phyloP scores from a whole-genome alignment of 2,329 filamentous ascomycete species.

The Purpureocillium lavendulum region DNA sequence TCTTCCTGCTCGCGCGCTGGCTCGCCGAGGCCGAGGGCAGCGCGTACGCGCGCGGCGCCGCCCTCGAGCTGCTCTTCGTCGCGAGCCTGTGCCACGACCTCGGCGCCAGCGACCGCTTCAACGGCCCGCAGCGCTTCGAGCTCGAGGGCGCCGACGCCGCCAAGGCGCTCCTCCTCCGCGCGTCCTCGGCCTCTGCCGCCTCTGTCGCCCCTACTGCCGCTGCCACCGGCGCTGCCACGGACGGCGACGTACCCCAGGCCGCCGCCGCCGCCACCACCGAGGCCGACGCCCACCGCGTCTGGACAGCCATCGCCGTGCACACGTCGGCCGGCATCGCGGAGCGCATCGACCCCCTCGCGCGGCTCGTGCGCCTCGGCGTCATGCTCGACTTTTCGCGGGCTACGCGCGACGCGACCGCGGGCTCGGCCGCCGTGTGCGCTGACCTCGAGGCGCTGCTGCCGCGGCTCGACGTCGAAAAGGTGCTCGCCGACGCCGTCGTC shows the following conservation, averaged over 20 bases:
- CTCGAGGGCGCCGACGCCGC: constrained; percentile 22
- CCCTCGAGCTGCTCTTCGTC: constrained; percentile 20
- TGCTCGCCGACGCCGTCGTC: constrained; percentile 17
- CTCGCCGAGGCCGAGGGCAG: constrained; percentile 12
- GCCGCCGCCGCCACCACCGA: constrained; percentile 3
- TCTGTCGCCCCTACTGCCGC: too few species aligned
- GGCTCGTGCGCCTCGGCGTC: constrained; percentile 21
- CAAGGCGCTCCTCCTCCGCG: constrained; percentile 3
- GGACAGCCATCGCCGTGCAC: constrained; percentile 26
- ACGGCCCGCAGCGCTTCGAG: constrained; percentile 25
- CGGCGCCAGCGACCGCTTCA: constrained; percentile 19
- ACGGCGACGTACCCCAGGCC: too few species aligned
- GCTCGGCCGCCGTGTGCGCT: constrained; percentile 2
- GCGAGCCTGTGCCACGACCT: constrained; percentile 27
- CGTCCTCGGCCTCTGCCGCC: too few species aligned
- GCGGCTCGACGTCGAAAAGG: constrained; percentile 15
- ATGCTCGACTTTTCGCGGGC: constrained; percentile 19
- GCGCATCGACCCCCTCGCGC: constrained; percentile 22
- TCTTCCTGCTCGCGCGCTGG: constrained; percentile 16
- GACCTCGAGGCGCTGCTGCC: constrained; percentile 16
- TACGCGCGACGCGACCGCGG: neutral
- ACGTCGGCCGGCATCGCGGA: constrained; percentile 26
- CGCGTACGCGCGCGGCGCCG: constrained; percentile 4
- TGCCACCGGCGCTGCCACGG: too few species aligned
- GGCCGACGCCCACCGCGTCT: constrained; percentile 18